Percentiles rank a stretch among this genome's conserved stretches.
Conservation (phyloP, 352 stramenopile genomes). For the Phytophthora vignae region DNA sequence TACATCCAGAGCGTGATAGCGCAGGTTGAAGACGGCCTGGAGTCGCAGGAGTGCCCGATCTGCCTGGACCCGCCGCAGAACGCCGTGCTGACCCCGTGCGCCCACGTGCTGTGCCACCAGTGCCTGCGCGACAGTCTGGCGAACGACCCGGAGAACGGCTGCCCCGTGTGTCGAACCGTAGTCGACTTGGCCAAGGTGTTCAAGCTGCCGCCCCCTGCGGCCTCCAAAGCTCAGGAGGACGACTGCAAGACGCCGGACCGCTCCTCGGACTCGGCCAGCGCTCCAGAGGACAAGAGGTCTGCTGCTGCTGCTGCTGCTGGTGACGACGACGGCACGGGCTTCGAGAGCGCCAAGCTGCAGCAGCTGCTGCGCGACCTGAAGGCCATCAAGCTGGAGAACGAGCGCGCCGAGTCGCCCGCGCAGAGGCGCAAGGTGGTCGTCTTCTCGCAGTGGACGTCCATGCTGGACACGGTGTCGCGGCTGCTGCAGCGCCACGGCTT, state of each 20-base stretch:
- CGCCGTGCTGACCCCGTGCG: constrained; percentile 86
- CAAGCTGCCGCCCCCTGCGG: constrained; percentile 38
- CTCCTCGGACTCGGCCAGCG: not conserved
- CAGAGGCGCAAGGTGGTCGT: constrained; percentile 86
- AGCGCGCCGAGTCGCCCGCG: constrained; percentile 16
- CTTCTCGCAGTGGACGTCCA: constrained; percentile 92
- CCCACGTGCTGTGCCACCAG: constrained; percentile 83
- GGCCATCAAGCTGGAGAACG: constrained; percentile 64
- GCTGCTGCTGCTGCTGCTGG: constrained; percentile 1
- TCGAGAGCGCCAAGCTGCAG: constrained; percentile 76
- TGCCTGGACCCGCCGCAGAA: constrained; percentile 77
- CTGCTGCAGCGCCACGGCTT: constrained; percentile 64
- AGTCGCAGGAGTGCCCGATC: constrained; percentile 86
- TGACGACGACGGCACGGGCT: constrained; percentile 39
- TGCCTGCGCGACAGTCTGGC: constrained; percentile 75
- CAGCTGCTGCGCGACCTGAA: constrained; percentile 75
- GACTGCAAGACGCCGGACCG: not conserved
- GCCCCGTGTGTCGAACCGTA: constrained; percentile 77
- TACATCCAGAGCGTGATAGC: constrained; percentile 81
- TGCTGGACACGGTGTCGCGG: constrained; percentile 85
- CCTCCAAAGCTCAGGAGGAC: constrained; percentile 18
- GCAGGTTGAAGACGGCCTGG: constrained; percentile 83
- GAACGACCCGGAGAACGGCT: constrained; percentile 70
- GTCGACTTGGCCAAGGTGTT: constrained; percentile 75
- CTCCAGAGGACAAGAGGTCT: not conserved